These are phyloP conservation scores for Fagus sylvatica DNA, from an alignment of 306 rosid genomes.

Conservation along the genomic window DNA sequence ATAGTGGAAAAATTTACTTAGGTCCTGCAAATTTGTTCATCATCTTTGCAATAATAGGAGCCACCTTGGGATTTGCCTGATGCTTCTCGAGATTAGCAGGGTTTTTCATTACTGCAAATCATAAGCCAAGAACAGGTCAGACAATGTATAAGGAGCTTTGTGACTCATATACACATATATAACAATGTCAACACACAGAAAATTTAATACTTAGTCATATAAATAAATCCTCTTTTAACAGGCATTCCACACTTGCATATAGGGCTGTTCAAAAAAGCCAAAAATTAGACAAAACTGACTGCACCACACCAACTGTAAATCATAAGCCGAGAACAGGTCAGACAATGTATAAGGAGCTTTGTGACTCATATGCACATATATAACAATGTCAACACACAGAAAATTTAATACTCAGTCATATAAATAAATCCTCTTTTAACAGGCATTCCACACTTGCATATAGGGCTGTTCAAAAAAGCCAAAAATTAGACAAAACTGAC, in stretches of 20 bases:
- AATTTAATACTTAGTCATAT: not conserved
- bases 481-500: too few relatives aligned
- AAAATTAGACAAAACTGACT: too few relatives aligned
- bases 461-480: too few relatives aligned
- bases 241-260: not conserved
- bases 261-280: too few relatives aligned
- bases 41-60: slow-evolving; percentile 88
- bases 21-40: slow-evolving; percentile 83
- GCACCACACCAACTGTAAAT: slow-evolving; percentile 74
- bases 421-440: not conserved
- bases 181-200: not conserved
- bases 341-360: not conserved
- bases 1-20: slow-evolving; percentile 22
- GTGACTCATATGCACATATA: not conserved
- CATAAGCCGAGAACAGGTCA: not conserved
- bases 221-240: not conserved
- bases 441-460: not conserved
- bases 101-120: slow-evolving; percentile 81
- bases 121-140: not conserved
- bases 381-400: not conserved
- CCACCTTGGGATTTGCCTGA: slow-evolving; percentile 86
- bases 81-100: slow-evolving; percentile 91
- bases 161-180: not conserved
- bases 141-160: not conserved
- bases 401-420: not conserved